phyloP scores from a whole-genome alignment of 2,329 filamentous ascomycete species.

The Aureobasidium subglaciale region DNA sequence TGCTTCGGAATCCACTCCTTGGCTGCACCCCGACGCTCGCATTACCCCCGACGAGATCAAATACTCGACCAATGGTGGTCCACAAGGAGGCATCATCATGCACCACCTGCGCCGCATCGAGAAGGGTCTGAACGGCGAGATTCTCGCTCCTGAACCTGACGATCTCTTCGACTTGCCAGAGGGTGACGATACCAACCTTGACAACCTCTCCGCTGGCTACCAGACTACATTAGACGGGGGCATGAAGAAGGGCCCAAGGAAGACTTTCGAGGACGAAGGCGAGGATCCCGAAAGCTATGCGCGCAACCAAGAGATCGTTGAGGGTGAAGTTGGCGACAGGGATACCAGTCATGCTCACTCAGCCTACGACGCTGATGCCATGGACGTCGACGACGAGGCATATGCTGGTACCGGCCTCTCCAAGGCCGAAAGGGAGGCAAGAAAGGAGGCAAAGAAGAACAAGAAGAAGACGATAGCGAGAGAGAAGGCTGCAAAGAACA shows the following conservation, averaged over 20 bases:
- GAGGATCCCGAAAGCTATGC: conserved; percentile 39
- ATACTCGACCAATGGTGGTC: conserved; percentile 37
- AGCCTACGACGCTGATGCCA: conserved; percentile 5
- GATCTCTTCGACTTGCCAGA: conserved; percentile 6
- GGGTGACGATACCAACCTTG: conserved; percentile 1
- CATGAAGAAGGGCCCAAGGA: conserved; percentile 16
- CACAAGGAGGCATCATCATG: conserved; percentile 41
- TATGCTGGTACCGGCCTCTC: conserved; percentile 24
- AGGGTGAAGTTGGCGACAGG: conserved; percentile 35
- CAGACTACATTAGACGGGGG: conserved; percentile 13
- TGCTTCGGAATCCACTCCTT: conserved; percentile 33
- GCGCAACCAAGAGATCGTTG: conserved; percentile 32
- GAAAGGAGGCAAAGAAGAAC: conserved; percentile 51
- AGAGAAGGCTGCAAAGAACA: conserved; percentile 20
- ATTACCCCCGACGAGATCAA: conserved; percentile 36
- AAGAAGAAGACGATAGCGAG: conserved; percentile 39
- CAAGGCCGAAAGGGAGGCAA: conserved; percentile 44
- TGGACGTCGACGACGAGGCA: conserved; percentile 20
- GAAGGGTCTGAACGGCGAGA: conserved; percentile 46
- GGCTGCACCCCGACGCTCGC: conserved; percentile 43
- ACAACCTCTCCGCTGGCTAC: conserved; percentile 5
- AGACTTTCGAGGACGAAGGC: conserved; percentile 17
- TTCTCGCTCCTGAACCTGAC: conserved; percentile 35
- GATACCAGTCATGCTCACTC: conserved; percentile 19
- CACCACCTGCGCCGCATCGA: conserved; percentile 48